Conservation (phyloP, 371 early-diverging fungal species). For the Parasitella parasitica region DNA sequence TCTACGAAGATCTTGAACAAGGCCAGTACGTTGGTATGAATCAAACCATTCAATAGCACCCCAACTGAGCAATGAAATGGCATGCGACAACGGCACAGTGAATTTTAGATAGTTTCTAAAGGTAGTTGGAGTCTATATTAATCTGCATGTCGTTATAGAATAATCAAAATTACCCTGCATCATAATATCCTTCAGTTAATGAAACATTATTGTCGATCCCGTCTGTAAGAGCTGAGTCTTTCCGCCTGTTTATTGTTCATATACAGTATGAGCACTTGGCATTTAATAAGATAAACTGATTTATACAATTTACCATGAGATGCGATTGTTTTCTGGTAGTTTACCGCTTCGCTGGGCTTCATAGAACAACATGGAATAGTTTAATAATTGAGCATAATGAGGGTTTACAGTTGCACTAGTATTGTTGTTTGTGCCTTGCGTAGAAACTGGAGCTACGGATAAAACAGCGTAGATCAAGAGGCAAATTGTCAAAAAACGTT, state of each 20-base stretch:
- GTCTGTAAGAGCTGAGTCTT: slow-evolving; percentile 52
- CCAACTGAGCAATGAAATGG: slow-evolving; percentile 55
- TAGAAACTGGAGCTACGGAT: slow-evolving; percentile 2
- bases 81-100: slow-evolving; percentile 57
- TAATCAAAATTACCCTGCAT: slow-evolving; percentile 29
- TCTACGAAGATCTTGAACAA: slow-evolving; percentile 39
- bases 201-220: slow-evolving; percentile 39
- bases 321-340: slow-evolving; percentile 46
- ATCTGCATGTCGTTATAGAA: too few relatives aligned
- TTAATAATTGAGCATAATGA: slow-evolving; percentile 20
- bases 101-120: slow-evolving; percentile 45
- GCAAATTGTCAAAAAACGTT: background rate
- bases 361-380: slow-evolving; percentile 51
- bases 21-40: slow-evolving; percentile 48
- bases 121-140: background rate
- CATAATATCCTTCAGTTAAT: slow-evolving; percentile 35
- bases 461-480: background rate
- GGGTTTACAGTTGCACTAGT: background rate
- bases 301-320: slow-evolving; percentile 36
- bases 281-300: too few relatives aligned
- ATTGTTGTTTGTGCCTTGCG: slow-evolving; percentile 44
- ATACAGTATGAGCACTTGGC: too few relatives aligned
- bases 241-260: slow-evolving; percentile 33
- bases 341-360: slow-evolving; percentile 59
- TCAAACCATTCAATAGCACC: slow-evolving; percentile 55